Conservation (phyloP, 2,329 filamentous ascomycete species). For the Hirsutella minnesotensis region DNA sequence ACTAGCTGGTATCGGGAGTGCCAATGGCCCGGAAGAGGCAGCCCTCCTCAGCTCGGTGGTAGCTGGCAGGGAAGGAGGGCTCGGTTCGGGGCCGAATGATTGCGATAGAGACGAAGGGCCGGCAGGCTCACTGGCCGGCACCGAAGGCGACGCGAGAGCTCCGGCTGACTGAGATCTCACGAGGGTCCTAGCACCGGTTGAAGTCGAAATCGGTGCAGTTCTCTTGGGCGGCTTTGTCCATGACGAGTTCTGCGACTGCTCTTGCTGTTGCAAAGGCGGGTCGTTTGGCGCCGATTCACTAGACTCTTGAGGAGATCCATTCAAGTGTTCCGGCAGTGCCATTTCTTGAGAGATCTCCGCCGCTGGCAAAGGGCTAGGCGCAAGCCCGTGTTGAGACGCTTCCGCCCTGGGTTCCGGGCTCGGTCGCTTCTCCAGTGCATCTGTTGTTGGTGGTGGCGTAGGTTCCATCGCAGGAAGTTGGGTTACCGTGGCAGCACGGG, state of each 20-base stretch:
- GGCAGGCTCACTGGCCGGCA: conserved; percentile 38
- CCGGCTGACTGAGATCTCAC: conserved; percentile 26
- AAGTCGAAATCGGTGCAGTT: conserved; percentile 4
- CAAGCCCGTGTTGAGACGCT: background rate
- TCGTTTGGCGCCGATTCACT: background rate
- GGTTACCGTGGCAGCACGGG: conserved; percentile 6
- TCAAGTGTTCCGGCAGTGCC: background rate
- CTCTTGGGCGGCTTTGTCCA: conserved; percentile 2
- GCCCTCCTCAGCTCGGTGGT: conserved; percentile 25
- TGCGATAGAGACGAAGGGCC: conserved; percentile 29
- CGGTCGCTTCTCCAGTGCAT: conserved; percentile 19
- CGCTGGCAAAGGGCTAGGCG: background rate
- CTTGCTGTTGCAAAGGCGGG: background rate
- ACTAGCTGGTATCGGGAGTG: conserved; percentile 31
- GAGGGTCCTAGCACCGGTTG: conserved; percentile 14
- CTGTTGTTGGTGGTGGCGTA: conserved; percentile 28
- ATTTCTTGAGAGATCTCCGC: background rate
- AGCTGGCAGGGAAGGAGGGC: conserved; percentile 18
- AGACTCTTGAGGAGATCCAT: background rate
- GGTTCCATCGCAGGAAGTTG: conserved; percentile 15
- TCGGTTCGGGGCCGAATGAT: conserved; percentile 7
- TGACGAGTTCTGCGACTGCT: background rate
- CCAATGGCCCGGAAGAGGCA: conserved; percentile 18
- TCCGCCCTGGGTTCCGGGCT: conserved; percentile 12
- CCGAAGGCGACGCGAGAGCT: conserved; percentile 21